Evolutionary conservation across 768 basidiomycete genomes (phyloP).

Genomic region (Macrolepiota albuminosa): DNA sequence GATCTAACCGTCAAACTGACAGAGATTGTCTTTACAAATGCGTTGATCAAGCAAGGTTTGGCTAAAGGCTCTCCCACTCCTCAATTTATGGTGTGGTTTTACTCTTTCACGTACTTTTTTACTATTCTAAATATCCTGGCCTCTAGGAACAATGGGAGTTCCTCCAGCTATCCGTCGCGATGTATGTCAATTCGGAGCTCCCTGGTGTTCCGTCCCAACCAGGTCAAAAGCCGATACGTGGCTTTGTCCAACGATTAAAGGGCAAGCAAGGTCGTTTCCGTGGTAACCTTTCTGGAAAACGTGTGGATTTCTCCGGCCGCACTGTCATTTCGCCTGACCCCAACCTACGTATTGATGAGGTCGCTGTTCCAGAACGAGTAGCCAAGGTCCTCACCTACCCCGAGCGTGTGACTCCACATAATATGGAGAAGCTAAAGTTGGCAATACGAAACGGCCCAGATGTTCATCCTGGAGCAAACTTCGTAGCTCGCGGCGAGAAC

Average conservation of each 20-base stretch:
- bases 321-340: constrained; percentile 99
- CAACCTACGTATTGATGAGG: constrained; percentile 97
- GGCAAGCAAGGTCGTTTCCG: constrained; percentile 99
- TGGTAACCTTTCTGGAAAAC: constrained; percentile 97
- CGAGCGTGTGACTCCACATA: constrained; percentile 89
- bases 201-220: constrained; percentile 87
- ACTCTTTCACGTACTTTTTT: not conserved
- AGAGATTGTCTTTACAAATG: constrained; percentile 94
- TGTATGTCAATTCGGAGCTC: constrained; percentile 97
- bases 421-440: constrained; percentile 68
- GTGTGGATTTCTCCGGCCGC: constrained; percentile 96
- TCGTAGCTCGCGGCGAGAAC: constrained; percentile 75
- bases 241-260: constrained; percentile 96
- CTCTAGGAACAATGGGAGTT: constrained; percentile 97
- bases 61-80: constrained; percentile 83
- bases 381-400: constrained; percentile 95
- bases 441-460: constrained; percentile 89
- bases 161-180: constrained; percentile 87
- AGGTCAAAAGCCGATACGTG: constrained; percentile 92
- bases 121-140: constrained; percentile 1
- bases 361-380: constrained; percentile 94
- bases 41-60: constrained; percentile 86
- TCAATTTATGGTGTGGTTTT: constrained; percentile 73
- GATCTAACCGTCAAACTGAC: constrained; percentile 96
- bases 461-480: constrained; percentile 93